These are phyloP conservation scores for Aureococcus anophagefferens DNA, from an alignment of 108 stramenopile genomes.

Conservation along the genomic window DNA sequence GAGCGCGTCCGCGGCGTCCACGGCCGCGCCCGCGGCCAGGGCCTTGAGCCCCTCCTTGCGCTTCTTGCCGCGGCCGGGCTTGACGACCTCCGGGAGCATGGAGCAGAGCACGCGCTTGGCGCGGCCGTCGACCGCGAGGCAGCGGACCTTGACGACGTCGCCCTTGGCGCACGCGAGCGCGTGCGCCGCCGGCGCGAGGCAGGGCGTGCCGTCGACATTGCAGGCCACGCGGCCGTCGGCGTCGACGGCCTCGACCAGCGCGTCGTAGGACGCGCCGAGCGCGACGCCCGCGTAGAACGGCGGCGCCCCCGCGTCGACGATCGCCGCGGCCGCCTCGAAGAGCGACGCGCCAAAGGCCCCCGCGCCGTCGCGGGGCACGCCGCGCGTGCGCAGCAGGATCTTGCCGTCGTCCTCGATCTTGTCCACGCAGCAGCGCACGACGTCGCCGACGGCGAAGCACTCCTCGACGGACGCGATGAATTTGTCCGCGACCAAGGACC, in stretches of 20 bases:
- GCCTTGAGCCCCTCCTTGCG: no score
- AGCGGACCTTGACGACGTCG: not conserved
- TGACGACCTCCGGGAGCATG: no score
- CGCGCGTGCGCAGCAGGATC: not conserved
- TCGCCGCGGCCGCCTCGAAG: not conserved
- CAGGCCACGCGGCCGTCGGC: no score
- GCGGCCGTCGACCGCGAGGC: not conserved
- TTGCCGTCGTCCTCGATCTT: not conserved
- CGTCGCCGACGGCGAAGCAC: not conserved
- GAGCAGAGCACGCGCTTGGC: no score
- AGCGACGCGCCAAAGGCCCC: not conserved
- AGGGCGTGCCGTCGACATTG: not conserved
- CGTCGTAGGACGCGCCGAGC: not conserved
- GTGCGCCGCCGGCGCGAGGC: not conserved
- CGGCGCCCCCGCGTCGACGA: no score
- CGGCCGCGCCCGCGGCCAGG: no score
- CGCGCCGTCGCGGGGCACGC: not conserved
- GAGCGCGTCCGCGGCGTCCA: no score
- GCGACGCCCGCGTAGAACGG: not conserved
- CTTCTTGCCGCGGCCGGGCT: no score
- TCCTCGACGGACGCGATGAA: not conserved
- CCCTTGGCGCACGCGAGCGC: not conserved
- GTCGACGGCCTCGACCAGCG: not conserved
- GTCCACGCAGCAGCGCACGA: not conserved
- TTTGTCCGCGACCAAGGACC: not conserved